Evolutionary conservation across 495 filamentous ascomycete species (phyloP).

Genomic region (Penicillium arizonense): DNA sequence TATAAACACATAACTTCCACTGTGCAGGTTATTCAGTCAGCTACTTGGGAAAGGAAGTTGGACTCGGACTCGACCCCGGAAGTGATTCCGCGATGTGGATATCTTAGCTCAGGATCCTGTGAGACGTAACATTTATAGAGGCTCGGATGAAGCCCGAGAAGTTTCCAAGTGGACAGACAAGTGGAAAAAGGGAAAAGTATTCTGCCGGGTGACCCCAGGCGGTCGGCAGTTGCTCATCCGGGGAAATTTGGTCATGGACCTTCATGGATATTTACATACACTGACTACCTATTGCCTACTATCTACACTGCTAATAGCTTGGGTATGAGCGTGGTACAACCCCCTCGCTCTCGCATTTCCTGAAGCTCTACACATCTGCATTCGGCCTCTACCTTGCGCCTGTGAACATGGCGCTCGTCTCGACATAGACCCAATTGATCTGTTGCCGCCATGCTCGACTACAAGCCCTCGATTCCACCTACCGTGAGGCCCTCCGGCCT

Average conservation of each 20-base stretch:
- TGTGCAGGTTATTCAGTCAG: too few species aligned
- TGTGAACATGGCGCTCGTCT: conserved; percentile 4
- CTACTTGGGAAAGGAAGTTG: too few species aligned
- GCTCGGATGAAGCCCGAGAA: neutral
- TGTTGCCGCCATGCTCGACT: neutral
- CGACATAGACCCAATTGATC: conserved; percentile 1
- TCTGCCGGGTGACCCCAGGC: neutral
- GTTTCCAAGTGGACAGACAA: neutral
- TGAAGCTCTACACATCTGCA: neutral
- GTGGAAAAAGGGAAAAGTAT: neutral
- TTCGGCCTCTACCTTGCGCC: neutral
- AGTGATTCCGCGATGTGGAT: too few species aligned
- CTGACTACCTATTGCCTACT: neutral
- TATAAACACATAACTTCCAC: too few species aligned
- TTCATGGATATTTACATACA: neutral
- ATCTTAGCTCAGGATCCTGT: too few species aligned
- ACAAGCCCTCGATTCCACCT: neutral
- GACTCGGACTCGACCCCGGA: too few species aligned
- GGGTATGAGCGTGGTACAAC: neutral
- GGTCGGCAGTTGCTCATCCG: neutral
- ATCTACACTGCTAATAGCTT: neutral
- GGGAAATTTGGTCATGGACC: neutral
- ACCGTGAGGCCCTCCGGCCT: neutral
- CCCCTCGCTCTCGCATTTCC: neutral
- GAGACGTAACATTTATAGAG: conserved; percentile 6